Base-by-base conservation (phyloP, 371 early-diverging fungal species). In the Mortierella sp. region DNA sequence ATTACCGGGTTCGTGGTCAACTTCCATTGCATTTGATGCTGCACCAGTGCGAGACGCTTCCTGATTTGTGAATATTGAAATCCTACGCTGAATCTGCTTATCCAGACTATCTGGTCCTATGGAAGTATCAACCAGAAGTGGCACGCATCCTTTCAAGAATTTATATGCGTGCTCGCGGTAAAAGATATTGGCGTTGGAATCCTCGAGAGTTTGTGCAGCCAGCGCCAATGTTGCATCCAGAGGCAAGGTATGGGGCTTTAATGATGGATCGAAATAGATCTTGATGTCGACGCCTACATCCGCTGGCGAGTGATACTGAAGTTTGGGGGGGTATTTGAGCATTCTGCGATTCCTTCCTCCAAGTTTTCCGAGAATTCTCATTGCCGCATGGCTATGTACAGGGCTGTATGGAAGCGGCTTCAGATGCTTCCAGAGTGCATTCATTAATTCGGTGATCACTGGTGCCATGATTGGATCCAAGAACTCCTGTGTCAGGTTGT, bases 401-500 rank as follows among this genome's bases (percentile, higher is more conserved):
- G 90, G 93, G 62, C 94, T 93, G 80, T 96, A 94, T 0, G 96
- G 97, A 0, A 88, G 78, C 16, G 98, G 98, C 59, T 93, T 91
- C 37, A 98, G 87, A 72, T 97, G 98, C 54, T 89, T 93, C 95
- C 97, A 97, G 22, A 99, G 86, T 0, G 95, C 94, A 35, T 89
- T 87, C 97, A 99, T 96, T 5, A 99, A 87, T 39, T 98, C 98
- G 30, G 93, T 91, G 77, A 97, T 94, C 28, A 97, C 96, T 2
- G 98, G 99, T 5, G 91, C 90, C 89, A 99, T 90, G 58, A 98
- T 96, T 4, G 97, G 98, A 72, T 99, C 99, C 63, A 99, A 78
- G 77, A 98, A 98, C 67, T 99, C 99, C 43, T 96, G 95, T 2
- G 97, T 98, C 32, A 99, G 83, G 74, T 99, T 99, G 83, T 99